Evolutionary conservation across 768 basidiomycete species (phyloP).

Genomic region (Strobilomyces dryophilus): DNA sequence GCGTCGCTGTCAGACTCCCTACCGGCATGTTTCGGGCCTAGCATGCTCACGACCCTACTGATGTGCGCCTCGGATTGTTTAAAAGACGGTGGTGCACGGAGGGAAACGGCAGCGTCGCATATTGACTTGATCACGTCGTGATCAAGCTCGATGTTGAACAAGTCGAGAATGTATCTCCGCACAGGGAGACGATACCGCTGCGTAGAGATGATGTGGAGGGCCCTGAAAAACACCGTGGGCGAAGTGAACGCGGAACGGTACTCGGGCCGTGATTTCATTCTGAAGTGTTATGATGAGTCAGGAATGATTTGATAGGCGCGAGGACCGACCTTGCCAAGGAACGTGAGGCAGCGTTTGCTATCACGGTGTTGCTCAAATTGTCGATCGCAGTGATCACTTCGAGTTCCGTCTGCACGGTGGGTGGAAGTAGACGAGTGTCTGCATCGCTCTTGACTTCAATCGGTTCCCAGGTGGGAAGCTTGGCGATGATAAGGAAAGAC

Average conservation of each 20-base stretch:
- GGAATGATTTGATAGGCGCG: neutral
- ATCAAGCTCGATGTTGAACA: constrained; percentile 83
- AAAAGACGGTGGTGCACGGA: constrained; percentile 46
- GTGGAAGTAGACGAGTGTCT: constrained; percentile 54
- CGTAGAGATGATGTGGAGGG: constrained; percentile 81
- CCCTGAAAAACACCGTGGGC: constrained; percentile 75
- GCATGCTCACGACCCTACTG: constrained; percentile 55
- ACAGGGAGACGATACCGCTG: constrained; percentile 91
- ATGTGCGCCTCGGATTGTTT: constrained; percentile 42
- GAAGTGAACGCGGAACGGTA: constrained; percentile 76
- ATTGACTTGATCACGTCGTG: constrained; percentile 54
- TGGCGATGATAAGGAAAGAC: constrained; percentile 5
- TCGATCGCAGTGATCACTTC: constrained; percentile 88
- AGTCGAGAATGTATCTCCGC: constrained; percentile 85
- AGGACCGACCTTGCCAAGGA: constrained; percentile 71
- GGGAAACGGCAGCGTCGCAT: constrained; percentile 44
- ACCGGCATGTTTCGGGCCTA: constrained; percentile 50
- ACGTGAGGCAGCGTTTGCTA: constrained; percentile 91
- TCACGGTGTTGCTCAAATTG: constrained; percentile 92
- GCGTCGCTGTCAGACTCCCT: constrained; percentile 59
- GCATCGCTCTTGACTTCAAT: constrained; percentile 29
- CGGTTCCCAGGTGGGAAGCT: constrained; percentile 71
- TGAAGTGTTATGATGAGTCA: constrained; percentile 24
- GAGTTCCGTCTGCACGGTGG: constrained; percentile 65
- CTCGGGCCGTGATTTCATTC: constrained; percentile 75